Conservation (phyloP, 2,329 filamentous ascomycete species). For the Alternaria burnsii region DNA sequence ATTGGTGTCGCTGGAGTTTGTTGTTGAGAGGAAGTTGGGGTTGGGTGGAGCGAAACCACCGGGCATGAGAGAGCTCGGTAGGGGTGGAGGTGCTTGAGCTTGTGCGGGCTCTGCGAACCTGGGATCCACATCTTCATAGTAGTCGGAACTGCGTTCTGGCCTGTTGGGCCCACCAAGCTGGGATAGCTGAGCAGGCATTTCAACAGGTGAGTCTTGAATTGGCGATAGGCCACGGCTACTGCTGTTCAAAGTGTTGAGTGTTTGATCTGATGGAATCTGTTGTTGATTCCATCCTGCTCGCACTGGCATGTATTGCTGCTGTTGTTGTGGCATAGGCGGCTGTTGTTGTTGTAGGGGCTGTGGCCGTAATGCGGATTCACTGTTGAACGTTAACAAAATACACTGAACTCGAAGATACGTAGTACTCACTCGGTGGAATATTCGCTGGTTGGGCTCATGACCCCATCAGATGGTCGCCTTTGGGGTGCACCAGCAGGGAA, state of each 20-base stretch:
- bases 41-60: conserved; percentile 46
- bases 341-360: conserved; percentile 34
- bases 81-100: conserved; percentile 34
- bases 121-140: conserved; percentile 94
- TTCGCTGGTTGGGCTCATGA: conserved; percentile 68
- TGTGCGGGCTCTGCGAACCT: conserved; percentile 71
- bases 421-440: conserved; percentile 77
- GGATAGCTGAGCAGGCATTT: conserved; percentile 43
- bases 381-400: conserved; percentile 19
- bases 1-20: conserved; percentile 41
- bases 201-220: conserved; percentile 51
- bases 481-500: conserved; percentile 41
- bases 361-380: conserved; percentile 17
- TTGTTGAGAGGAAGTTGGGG: conserved; percentile 34
- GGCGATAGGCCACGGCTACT: conserved; percentile 50
- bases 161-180: conserved; percentile 30
- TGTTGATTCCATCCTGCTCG: conserved; percentile 56
- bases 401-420: no score
- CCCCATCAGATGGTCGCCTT: conserved; percentile 33
- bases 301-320: conserved; percentile 55
- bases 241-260: conserved; percentile 32
- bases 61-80: conserved; percentile 47
- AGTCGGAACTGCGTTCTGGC: conserved; percentile 59
- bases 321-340: conserved; percentile 22
- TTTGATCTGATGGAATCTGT: conserved; percentile 37